Percentiles rank a stretch among this genome's conserved stretches.
Evolutionary conservation across 2,329 filamentous ascomycete species (phyloP).

Genomic region (Paracorniculantispora psalliotae): DNA sequence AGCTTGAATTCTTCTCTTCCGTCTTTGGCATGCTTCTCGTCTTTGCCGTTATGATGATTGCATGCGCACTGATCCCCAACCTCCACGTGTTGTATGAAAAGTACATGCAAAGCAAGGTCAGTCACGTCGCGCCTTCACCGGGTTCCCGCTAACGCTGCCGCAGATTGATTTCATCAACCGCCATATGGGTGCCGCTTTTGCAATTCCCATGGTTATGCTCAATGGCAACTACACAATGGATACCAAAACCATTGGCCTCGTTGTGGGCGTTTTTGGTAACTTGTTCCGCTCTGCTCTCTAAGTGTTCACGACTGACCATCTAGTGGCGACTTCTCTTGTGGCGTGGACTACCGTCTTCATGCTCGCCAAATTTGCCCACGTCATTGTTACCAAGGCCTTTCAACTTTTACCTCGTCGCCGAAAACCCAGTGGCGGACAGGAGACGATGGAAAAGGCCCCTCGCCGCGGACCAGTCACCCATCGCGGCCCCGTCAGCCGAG

Average conservation of each 20-base stretch:
- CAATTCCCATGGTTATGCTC: conserved; percentile 45
- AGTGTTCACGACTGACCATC: conserved; percentile 14
- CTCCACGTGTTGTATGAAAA: conserved; percentile 26
- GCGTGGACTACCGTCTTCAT: conserved; percentile 31
- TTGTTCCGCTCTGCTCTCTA: not conserved
- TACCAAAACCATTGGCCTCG: conserved; percentile 32
- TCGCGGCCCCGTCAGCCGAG: not conserved
- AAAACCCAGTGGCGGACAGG: not conserved
- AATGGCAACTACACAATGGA: conserved; percentile 30
- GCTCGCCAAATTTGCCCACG: conserved; percentile 13
- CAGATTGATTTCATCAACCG: conserved; percentile 47
- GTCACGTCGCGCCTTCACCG: no score
- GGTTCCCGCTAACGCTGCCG: not conserved
- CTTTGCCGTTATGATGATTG: conserved; percentile 30
- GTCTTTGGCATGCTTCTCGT: conserved; percentile 43
- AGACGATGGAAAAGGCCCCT: not conserved
- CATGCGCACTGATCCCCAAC: conserved; percentile 16
- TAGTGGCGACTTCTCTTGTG: conserved; percentile 31
- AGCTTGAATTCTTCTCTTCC: conserved; percentile 41
- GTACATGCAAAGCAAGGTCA: conserved; percentile 32
- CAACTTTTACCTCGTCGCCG: not conserved
- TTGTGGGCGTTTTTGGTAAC: conserved; percentile 42
- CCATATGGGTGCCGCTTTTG: conserved; percentile 48
- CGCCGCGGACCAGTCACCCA: not conserved
- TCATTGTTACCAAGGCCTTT: conserved; percentile 16